These are phyloP conservation scores for Coemansia interrupta DNA, from an alignment of 192 early-diverging fungal species.

Conservation along the genomic window DNA sequence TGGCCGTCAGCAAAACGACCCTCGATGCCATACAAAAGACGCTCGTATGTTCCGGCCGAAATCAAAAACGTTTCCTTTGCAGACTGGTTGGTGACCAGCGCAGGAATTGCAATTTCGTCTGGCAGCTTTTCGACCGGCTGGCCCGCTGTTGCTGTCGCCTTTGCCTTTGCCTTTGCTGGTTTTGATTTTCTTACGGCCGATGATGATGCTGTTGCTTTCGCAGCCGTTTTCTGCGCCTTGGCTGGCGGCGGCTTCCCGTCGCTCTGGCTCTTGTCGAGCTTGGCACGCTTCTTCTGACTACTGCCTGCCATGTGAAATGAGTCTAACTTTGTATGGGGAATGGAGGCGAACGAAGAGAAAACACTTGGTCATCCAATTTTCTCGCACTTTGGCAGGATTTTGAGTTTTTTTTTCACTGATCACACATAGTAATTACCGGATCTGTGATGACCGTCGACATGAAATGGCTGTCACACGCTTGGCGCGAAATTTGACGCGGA, in stretches of 20 bases:
- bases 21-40: conserved; percentile 92
- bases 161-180: neutral
- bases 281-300: conserved; percentile 7
- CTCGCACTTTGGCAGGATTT: too few species aligned
- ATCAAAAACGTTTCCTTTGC: conserved; percentile 39
- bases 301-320: conserved; percentile 5
- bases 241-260: neutral
- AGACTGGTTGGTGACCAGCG: conserved; percentile 13
- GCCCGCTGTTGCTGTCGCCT: neutral
- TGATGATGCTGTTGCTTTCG: conserved; percentile 2
- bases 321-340: too few species aligned
- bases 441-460: too few species aligned
- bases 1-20: conserved; percentile 38
- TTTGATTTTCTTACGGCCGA: neutral
- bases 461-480: too few species aligned
- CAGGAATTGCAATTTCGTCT: conserved; percentile 6
- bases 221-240: neutral
- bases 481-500: too few species aligned
- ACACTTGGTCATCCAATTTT: too few species aligned
- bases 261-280: conserved; percentile 2
- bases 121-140: neutral
- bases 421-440: too few species aligned
- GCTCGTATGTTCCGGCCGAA: conserved; percentile 87
- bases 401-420: too few species aligned
- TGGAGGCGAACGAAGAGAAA: too few species aligned